Evolutionary conservation across 345 rosid genomes (phyloP).

Genomic region (Brassica cretica): DNA sequence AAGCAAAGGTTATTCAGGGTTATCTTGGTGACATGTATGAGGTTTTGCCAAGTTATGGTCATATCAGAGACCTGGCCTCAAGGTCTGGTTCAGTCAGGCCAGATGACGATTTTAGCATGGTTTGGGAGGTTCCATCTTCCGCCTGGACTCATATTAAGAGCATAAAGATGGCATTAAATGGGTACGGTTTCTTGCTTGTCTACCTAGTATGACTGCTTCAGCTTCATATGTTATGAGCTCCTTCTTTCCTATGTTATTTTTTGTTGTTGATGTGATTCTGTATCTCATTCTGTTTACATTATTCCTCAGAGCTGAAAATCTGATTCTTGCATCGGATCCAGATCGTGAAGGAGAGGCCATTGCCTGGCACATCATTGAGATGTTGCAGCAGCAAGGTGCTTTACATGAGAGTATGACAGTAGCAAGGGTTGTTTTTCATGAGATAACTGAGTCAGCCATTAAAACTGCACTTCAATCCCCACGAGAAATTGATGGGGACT

Average conservation of each 20-base stretch:
- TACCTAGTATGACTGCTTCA: conserved; percentile 24
- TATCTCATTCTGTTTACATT: conserved; percentile 44
- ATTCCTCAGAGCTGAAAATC: conserved; percentile 84
- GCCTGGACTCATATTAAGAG: conserved; percentile 99
- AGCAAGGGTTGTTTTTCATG: conserved; percentile 93
- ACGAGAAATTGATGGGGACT: conserved; percentile 77
- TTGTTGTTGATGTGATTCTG: conserved; percentile 28
- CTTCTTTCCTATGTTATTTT: background rate
- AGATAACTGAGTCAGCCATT: conserved; percentile 88
- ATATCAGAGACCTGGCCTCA: conserved; percentile 93
- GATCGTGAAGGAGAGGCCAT: conserved; percentile 99
- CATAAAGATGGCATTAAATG: conserved; percentile 79
- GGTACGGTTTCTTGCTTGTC: conserved; percentile 49
- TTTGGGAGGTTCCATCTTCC: conserved; percentile 96
- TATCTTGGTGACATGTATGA: conserved; percentile 89
- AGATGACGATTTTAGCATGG: conserved; percentile 96
- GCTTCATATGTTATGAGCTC: conserved; percentile 20
- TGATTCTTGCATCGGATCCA: conserved; percentile 98
- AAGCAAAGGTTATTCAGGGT: conserved; percentile 95
- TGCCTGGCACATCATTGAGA: conserved; percentile 99
- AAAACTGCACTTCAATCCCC: conserved; percentile 78
- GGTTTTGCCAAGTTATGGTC: conserved; percentile 96
- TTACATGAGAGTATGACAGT: conserved; percentile 65
- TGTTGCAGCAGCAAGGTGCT: conserved; percentile 94
- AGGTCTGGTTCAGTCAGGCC: conserved; percentile 98